Conservation (phyloP, 2,329 filamentous ascomycete genomes). For the Colletotrichum echinochloae region DNA sequence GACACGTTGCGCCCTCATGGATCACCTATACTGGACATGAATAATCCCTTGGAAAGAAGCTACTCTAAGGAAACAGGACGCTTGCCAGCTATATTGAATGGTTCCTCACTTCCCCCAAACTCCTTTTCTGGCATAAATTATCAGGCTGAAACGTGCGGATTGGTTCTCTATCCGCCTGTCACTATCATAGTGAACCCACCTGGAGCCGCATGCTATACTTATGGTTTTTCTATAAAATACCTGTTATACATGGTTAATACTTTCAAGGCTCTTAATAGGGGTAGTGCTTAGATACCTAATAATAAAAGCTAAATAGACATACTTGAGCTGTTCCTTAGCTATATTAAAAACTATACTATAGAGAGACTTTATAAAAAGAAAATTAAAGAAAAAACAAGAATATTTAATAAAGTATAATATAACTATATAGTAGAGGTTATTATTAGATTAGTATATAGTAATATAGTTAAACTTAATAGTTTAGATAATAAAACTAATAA, state of each 20-base stretch:
- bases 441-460: too few species aligned
- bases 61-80: not conserved
- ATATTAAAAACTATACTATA: slow-evolving; percentile 15
- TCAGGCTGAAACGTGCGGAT: slow-evolving; percentile 4
- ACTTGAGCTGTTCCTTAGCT: slow-evolving; percentile 12
- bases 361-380: too few species aligned
- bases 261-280: not conserved
- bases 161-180: slow-evolving; percentile 4
- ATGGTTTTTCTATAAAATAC: too few species aligned
- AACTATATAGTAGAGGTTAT: too few species aligned
- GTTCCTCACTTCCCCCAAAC: not conserved
- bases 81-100: not conserved
- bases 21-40: not conserved
- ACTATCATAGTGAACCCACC: not conserved
- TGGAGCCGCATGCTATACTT: not conserved
- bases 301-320: too few species aligned
- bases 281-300: not conserved
- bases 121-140: not conserved
- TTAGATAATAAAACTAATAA: too few species aligned
- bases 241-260: slow-evolving; percentile 1
- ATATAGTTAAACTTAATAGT: too few species aligned
- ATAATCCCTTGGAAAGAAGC: not conserved
- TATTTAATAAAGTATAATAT: too few species aligned
- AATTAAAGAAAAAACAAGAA: too few species aligned
- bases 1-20: not conserved